Evolutionary conservation across 768 basidiomycete genomes (phyloP).

Genomic region (Pulveroboletus sp.): DNA sequence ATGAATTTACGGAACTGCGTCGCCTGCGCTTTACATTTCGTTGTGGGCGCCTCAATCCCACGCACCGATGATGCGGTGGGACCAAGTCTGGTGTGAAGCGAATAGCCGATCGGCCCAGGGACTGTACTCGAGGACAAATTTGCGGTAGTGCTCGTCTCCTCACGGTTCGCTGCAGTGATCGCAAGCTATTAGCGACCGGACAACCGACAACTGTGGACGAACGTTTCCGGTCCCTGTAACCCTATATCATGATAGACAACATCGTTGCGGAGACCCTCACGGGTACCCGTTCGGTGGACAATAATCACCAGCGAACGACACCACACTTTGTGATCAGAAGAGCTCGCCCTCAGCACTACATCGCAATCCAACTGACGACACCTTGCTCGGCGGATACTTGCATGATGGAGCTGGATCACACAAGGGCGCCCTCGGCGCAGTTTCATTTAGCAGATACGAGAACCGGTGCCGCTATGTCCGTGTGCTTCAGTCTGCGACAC

Average conservation of each 20-base stretch:
- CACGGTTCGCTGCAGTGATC: background rate
- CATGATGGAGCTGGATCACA: background rate
- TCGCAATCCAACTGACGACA: background rate
- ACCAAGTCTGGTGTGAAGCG: slow-evolving; percentile 1
- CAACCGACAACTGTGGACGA: no score
- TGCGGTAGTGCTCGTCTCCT: background rate
- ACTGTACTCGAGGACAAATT: background rate
- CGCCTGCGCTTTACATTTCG: background rate
- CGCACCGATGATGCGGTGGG: slow-evolving; percentile 1
- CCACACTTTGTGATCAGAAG: background rate
- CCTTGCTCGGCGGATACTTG: background rate
- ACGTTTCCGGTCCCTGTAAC: no score
- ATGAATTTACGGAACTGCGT: background rate
- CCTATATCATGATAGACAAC: no score
- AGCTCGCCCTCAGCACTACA: background rate
- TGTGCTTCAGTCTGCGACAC: slow-evolving; percentile 5
- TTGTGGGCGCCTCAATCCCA: background rate
- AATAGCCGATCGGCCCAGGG: no score
- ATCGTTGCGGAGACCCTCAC: no score
- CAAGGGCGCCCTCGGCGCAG: background rate
- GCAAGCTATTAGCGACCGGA: no score
- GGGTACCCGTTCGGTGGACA: background rate
- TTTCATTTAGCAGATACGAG: background rate
- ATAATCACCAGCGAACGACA: no score
- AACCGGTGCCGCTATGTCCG: slow-evolving; percentile 2